Conservation (phyloP, 371 early-diverging fungal genomes). For the Haplosporangium sp. region DNA sequence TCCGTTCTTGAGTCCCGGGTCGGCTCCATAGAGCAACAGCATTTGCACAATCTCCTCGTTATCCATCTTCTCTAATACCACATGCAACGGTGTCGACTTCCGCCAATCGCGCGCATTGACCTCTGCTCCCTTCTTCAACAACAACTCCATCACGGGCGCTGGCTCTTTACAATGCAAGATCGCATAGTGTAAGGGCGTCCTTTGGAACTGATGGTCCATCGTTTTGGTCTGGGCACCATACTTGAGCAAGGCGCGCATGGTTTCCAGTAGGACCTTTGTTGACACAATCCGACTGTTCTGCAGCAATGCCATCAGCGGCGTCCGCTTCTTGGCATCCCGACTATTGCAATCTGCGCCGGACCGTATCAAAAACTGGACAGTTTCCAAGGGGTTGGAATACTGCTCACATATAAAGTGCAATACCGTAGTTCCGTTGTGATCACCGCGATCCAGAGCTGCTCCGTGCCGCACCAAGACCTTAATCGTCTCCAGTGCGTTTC, state of each 20-base stretch:
- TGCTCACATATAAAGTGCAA: slow-evolving; percentile 50
- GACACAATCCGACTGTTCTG: slow-evolving; percentile 31
- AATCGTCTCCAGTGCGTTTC: slow-evolving; percentile 42
- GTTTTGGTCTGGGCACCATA: slow-evolving; percentile 37
- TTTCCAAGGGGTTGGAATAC: slow-evolving; percentile 40
- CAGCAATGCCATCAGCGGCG: slow-evolving; percentile 45
- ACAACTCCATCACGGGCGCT: slow-evolving; percentile 42
- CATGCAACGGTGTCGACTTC: slow-evolving; percentile 41
- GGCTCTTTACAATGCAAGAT: slow-evolving; percentile 42
- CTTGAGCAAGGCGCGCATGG: slow-evolving; percentile 43
- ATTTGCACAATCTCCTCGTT: slow-evolving; percentile 50
- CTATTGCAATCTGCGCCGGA: slow-evolving; percentile 50
- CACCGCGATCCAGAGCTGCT: slow-evolving; percentile 38
- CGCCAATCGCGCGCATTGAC: slow-evolving; percentile 39
- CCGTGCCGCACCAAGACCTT: slow-evolving; percentile 39
- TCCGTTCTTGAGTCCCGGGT: slow-evolving; percentile 45
- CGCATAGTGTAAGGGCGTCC: slow-evolving; percentile 48
- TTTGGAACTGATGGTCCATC: slow-evolving; percentile 28
- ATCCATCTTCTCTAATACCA: slow-evolving; percentile 50
- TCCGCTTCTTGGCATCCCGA: slow-evolving; percentile 50
- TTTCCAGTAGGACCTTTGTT: slow-evolving; percentile 38
- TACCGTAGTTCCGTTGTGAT: slow-evolving; percentile 42
- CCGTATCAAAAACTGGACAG: slow-evolving; percentile 35
- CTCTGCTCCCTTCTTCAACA: slow-evolving; percentile 45
- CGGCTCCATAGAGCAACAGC: slow-evolving; percentile 50